Evolutionary conservation across 1,139 yeast genomes (phyloP), one percentile per base, ranked within the genome.

Genomic region (Pichia sp.): DNA sequence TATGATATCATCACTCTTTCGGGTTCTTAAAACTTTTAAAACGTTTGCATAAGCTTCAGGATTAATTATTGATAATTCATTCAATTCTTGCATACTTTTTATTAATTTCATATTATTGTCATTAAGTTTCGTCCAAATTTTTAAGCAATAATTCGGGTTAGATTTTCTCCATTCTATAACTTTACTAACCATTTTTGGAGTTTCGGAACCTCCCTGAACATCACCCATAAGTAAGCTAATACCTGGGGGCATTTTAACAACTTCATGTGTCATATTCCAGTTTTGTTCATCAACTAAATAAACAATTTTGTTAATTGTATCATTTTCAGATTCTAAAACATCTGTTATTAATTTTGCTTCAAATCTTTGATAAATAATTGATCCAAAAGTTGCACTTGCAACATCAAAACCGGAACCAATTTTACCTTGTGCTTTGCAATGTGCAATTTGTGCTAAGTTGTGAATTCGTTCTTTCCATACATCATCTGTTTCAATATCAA

Each of bases 341-440:
- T 67, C 63, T 44, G 75, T 72, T 42, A 86, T 77, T 36, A 82
- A 59, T 13, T 58, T 62, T 0, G 90, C 87, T 10, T 71, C 70
- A 63, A 93, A 93, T 56, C 99, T 73, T 42, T 79, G 75, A 67
- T 93, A 93, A 7, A 83, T 76, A 46, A 91, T 86, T 0, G 96
- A 87, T 3, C 99, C 99, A 68, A 77, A 93, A 0, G 88, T 84
- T 0, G 99, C 99, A 10, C 98, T 84, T 0, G 96, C 98, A 44
- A 95, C 95, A 65, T 93, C 99, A 67, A 93, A 93, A 0, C 99
- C 99, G 3, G 96, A 88, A 0, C 99, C 99, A 30, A 93, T 83
- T 67, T 95, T 95, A 45, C 88, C 87, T 66, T 93, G 99, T 2
- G 99, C 98, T 52, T 80, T 78, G 67, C 97, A 91, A 67, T 93